Conservation (phyloP, 2,329 filamentous ascomycete genomes). For the Xylariaceae sp. region DNA sequence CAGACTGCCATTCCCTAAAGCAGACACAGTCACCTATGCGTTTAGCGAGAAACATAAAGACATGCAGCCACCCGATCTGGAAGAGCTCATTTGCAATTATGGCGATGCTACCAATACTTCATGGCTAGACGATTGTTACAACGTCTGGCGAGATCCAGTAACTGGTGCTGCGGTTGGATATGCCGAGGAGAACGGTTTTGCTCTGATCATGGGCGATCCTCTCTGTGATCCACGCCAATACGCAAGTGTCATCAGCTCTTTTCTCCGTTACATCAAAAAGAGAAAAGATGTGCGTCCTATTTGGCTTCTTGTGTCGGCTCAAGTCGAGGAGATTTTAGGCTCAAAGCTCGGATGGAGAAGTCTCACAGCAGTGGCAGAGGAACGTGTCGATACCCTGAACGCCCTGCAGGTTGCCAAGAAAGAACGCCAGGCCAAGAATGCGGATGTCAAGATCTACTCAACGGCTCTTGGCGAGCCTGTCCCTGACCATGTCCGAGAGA, state of each 20-base stretch:
- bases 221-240: slow-evolving; percentile 78
- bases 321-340: slow-evolving; percentile 74
- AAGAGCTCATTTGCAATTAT: slow-evolving; percentile 90
- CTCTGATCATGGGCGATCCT: slow-evolving; percentile 81
- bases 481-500: slow-evolving; percentile 60
- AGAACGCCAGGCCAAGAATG: slow-evolving; percentile 63
- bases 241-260: slow-evolving; percentile 64
- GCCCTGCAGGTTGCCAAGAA: slow-evolving; percentile 60
- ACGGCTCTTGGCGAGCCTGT: slow-evolving; percentile 59
- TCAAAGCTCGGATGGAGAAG: slow-evolving; percentile 81
- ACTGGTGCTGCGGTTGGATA: slow-evolving; percentile 84
- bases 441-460: slow-evolving; percentile 65
- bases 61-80: slow-evolving; percentile 64
- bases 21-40: slow-evolving; percentile 69
- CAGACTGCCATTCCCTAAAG: slow-evolving; percentile 76
- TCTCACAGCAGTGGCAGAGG: slow-evolving; percentile 81
- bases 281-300: slow-evolving; percentile 68
- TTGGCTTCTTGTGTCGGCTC: slow-evolving; percentile 81
- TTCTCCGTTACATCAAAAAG: slow-evolving; percentile 68
- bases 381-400: slow-evolving; percentile 76
- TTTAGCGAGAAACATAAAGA: slow-evolving; percentile 39
- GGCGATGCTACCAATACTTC: slow-evolving; percentile 91
- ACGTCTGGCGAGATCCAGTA: slow-evolving; percentile 74
- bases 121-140: slow-evolving; percentile 84
- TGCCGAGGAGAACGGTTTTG: slow-evolving; percentile 66